Percentiles rank a stretch among this genome's conserved stretches.
phyloP scores from a whole-genome alignment of 2,329 filamentous ascomycete species.

The Beauveria medogensis region DNA sequence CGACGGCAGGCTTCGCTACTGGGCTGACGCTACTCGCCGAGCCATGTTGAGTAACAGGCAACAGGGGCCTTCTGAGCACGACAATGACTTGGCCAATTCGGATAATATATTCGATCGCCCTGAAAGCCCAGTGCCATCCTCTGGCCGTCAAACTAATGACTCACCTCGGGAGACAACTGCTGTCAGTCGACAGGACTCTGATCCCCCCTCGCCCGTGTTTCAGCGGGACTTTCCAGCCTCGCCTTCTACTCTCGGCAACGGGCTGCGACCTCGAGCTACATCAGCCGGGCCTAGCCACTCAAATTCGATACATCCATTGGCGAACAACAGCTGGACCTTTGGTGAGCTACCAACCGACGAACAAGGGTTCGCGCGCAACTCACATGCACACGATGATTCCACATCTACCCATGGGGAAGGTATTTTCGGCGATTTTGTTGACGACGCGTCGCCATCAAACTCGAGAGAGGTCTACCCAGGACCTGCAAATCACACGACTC shows the following conservation, averaged over 20 bases:
- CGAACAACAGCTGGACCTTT: conserved; percentile 56
- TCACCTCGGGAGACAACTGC: neutral
- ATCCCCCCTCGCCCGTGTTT: neutral
- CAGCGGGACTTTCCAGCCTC: neutral
- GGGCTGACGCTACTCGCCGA: conserved; percentile 44
- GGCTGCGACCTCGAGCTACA: conserved; percentile 40
- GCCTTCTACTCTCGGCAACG: conserved; percentile 10
- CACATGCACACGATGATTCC: neutral
- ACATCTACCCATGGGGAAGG: neutral
- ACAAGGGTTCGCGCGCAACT: neutral
- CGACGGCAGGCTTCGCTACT: conserved; percentile 49
- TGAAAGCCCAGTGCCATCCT: conserved; percentile 5
- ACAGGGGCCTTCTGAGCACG: neutral
- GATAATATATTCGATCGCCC: conserved; percentile 8
- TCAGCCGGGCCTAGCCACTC: conserved; percentile 47
- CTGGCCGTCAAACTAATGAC: too few relatives aligned
- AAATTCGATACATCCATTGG: conserved; percentile 41
- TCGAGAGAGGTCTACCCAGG: neutral
- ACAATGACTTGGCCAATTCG: neutral
- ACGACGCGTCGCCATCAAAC: neutral
- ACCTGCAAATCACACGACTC: neutral
- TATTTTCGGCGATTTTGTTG: neutral
- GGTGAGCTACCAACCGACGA: conserved; percentile 27
- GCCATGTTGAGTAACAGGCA: neutral
- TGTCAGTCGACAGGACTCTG: neutral